Evolutionary conservation across 805 yeast species (phyloP), one percentile per base, ranked within the genome.

Genomic region (Komagataella pastoris): DNA sequence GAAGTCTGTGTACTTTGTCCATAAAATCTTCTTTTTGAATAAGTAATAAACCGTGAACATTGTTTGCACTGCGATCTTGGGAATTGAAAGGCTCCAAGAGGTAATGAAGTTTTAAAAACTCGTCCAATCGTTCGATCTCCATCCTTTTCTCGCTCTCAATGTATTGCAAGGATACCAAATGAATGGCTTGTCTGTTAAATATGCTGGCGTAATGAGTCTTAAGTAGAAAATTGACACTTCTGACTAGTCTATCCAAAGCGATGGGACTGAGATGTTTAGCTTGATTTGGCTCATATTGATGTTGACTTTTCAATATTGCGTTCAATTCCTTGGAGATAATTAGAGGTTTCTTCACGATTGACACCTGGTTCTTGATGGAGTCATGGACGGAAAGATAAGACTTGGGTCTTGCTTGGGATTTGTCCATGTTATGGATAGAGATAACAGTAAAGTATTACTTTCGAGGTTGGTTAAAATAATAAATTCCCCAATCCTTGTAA

Each of bases 101-200:
- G 47, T 61, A 61, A 50, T 62, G 61, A 55, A 65, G 54, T 19
- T 55, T 54, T 23, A 64, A 50, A 21, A 65, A 54, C 19, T 58
- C 64, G 17, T 56, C 51, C 18, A 58, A 56, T 49, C 54, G 52
- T 5, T 50, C 51, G 14, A 53, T 44, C 14, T 52, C 54, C 7
- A 49, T 23, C 3, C 49, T 47, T 5, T 58, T 53, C 49, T 65
- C 67, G 18, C 58, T 55, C 12, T 59, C 57, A 18, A 65, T 24
- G 6, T 64, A 54, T 52, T 66, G 69, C 43, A 61, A 59, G 3
- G 60, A 49, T 3, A 66, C 57, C 50, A 65, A 64, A 48, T 62
- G 55, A 14, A 62, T 55, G 7, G 65, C 55, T 47, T 67, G 72
- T 18, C 59, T 56, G 46, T 60, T 60, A 54, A 62, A 67, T 24